Evolutionary conservation across 495 filamentous ascomycete species (phyloP), one percentile per base, ranked within the genome.

Genomic region (Stereocaulon alpinum): DNA sequence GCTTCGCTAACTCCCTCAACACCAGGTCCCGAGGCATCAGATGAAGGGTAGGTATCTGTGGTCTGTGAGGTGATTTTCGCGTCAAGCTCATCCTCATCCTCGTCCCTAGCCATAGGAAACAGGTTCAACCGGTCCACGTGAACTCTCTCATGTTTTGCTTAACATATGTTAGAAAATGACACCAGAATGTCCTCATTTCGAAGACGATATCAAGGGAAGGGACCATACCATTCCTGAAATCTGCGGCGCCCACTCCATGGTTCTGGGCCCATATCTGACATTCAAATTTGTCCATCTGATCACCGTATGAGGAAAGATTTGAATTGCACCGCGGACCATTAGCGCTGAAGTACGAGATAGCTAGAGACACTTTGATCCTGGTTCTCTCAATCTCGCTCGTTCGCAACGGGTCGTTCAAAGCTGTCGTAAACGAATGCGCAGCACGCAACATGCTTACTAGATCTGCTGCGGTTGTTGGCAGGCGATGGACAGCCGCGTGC

Each of bases 401-500:
- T 59, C 63, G 44, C 49, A 18, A 29, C 17, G 63, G 49, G 49
- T 65, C 63, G 14, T 58, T 55, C 17, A 65, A 55, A 40, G 55
- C 55, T 59, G 60, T 47, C 22, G 63, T 24, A 60, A 65, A 65
- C 7, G 32, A 50, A 20, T 60, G 40, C 22, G 63, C 63, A 32
- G 63, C 63, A 15, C 53, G 41, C 34, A 65, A 56, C 63, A 65
- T 65, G 6, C 50, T 41, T 30, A 56, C 27, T 37, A 65, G 57
- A 47, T 41, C 63, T 15, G 47, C 52, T 51, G 56, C 56, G 60
- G 56, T 65, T n/a, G 61, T 65, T 51, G 40, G 56, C 22, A 56
- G 15, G 32, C 63, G 63, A 52, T 65, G 63, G 37, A 65, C 63
- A 51, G 63, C 63, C 27, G 61, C 55, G 40, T 65, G 63, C 56